Evolutionary conservation across 495 filamentous ascomycete genomes (phyloP).

Genomic region (Patellaria atrata): DNA sequence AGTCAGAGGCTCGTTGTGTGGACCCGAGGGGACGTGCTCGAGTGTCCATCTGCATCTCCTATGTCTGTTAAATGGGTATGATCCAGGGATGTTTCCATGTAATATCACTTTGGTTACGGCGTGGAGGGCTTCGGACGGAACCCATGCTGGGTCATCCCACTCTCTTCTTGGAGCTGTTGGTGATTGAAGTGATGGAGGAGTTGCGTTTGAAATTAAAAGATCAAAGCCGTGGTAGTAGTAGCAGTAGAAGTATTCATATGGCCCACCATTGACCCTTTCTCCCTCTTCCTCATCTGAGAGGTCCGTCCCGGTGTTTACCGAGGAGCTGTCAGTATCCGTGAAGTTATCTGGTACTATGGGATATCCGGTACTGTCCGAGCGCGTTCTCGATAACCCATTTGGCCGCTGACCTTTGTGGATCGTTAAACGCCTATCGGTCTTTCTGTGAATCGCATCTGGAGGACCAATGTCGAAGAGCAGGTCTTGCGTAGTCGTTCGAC

Average conservation of each 20-base stretch:
- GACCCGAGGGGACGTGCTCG: constrained; percentile 30
- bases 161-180: constrained; percentile 23
- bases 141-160: background rate
- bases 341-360: background rate
- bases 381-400: background rate
- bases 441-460: constrained; percentile 88
- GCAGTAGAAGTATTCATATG: constrained; percentile 86
- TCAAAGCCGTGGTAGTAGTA: constrained; percentile 95
- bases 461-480: constrained; percentile 79
- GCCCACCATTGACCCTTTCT: background rate
- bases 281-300: constrained; percentile 1
- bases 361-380: no score
- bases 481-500: constrained; percentile 79
- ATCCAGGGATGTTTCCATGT: constrained; percentile 88
- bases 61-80: constrained; percentile 92
- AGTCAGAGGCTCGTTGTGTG: constrained; percentile 30
- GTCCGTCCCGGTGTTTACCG: constrained; percentile 3
- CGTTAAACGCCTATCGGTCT: constrained; percentile 81
- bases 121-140: no score
- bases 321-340: constrained; percentile 1
- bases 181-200: constrained; percentile 49
- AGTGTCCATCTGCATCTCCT: constrained; percentile 81
- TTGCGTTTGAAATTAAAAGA: constrained; percentile 72
- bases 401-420: constrained; percentile 48
- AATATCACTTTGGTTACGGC: constrained; percentile 73